Evolutionary conservation across 2,329 filamentous ascomycete genomes (phyloP).

Genomic region (Trichoderma gracile): DNA sequence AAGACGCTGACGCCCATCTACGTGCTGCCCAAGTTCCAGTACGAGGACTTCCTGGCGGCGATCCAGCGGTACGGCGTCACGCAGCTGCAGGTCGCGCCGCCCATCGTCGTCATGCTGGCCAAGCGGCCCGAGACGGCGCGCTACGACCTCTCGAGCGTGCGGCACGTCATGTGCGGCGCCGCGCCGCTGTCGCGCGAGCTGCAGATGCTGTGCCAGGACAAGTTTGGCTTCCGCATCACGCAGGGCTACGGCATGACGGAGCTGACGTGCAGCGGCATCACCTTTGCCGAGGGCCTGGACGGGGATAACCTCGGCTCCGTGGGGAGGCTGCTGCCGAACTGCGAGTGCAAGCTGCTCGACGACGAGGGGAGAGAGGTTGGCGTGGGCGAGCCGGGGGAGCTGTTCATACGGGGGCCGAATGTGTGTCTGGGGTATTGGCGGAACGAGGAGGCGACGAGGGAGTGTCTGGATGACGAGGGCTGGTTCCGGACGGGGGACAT

Average conservation of each 20-base stretch:
- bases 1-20: constrained; percentile 51
- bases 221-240: constrained; percentile 43
- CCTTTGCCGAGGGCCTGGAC: constrained; percentile 43
- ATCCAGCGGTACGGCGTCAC: constrained; percentile 57
- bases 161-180: constrained; percentile 51
- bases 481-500: constrained; percentile 64
- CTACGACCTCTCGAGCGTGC: constrained; percentile 55
- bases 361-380: constrained; percentile 53
- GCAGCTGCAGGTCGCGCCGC: constrained; percentile 55
- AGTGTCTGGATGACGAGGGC: constrained; percentile 51
- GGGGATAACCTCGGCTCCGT: constrained; percentile 47
- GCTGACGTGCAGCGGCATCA: constrained; percentile 45
- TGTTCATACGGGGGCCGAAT: constrained; percentile 57
- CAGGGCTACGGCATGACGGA: constrained; percentile 67
- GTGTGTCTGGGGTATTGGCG: constrained; percentile 61
- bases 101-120: constrained; percentile 59
- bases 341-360: constrained; percentile 54
- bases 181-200: constrained; percentile 50
- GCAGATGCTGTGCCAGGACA: constrained; percentile 48
- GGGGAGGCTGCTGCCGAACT: constrained; percentile 55
- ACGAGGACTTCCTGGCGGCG: constrained; percentile 52
- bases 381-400: constrained; percentile 52
- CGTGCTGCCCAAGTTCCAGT: constrained; percentile 58
- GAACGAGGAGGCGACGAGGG: constrained; percentile 55
- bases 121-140: constrained; percentile 55